Evolutionary conservation across 495 filamentous ascomycete species (phyloP).

Genomic region (Chaetomium cochliodes): DNA sequence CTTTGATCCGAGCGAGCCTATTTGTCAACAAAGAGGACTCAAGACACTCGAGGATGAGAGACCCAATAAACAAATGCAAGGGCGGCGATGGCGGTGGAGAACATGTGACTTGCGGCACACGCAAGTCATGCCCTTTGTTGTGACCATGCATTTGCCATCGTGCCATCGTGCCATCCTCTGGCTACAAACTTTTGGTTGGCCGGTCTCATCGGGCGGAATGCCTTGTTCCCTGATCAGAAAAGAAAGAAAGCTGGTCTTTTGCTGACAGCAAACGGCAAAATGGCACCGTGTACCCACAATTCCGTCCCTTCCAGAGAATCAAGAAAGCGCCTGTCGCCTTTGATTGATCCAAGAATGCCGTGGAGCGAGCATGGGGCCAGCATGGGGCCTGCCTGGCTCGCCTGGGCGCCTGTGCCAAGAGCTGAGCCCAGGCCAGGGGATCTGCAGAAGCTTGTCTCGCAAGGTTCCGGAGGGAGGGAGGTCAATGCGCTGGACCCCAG

Average conservation of each 20-base stretch:
- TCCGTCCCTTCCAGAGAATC: neutral
- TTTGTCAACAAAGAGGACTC: neutral
- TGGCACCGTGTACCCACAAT: neutral
- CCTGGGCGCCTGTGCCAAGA: neutral
- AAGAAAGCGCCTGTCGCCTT: neutral
- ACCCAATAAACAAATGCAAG: neutral
- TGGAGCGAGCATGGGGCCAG: neutral
- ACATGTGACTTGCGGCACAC: constrained; percentile 28
- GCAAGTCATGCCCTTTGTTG: constrained; percentile 18
- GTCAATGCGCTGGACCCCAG: constrained; percentile 15
- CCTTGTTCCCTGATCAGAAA: neutral
- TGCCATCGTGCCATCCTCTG: neutral
- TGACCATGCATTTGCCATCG: neutral
- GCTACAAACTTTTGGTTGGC: neutral
- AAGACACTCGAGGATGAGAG: neutral
- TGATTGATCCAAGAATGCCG: neutral
- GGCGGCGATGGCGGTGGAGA: constrained; percentile 3
- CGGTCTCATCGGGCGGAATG: neutral
- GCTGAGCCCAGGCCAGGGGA: constrained; percentile 11
- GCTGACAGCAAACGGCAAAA: neutral
- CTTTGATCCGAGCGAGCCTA: neutral
- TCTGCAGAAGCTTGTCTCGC: constrained; percentile 25
- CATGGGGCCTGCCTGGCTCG: too few relatives aligned
- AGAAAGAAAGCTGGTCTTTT: neutral
- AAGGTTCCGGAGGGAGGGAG: constrained; percentile 5